A percentile compares a stretch with the other conserved stretches of the same genome.
These are phyloP conservation scores for Crithidia brevicula DNA, from an alignment of 208 protist genomes.

Conservation along the genomic window DNA sequence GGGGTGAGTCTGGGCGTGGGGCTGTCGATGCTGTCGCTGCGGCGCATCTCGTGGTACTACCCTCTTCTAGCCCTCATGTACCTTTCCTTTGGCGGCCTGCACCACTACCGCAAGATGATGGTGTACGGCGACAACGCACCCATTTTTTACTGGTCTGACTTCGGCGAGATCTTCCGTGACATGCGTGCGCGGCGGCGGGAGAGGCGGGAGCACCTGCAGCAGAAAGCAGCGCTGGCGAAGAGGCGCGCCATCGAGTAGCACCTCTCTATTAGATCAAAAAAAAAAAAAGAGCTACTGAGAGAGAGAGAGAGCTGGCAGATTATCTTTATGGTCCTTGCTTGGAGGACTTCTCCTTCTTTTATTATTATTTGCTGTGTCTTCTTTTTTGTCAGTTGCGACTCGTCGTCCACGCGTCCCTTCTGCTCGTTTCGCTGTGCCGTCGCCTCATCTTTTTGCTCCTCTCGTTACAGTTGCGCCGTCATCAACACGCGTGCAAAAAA, in stretches of 20 bases:
- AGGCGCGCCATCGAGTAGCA: conserved; percentile 19
- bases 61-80: conserved; percentile 80
- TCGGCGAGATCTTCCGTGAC: conserved; percentile 50
- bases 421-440: too few species aligned
- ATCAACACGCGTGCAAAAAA: neutral
- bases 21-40: conserved; percentile 70
- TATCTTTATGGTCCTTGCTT: too few species aligned
- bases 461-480: conserved; percentile 1
- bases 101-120: conserved; percentile 90
- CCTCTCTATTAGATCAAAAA: too few species aligned
- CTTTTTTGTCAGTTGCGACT: too few species aligned
- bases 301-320: too few species aligned
- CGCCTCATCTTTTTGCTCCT: too few species aligned
- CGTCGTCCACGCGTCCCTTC: too few species aligned
- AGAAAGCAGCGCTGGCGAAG: conserved; percentile 10
- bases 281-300: too few species aligned
- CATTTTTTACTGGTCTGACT: conserved; percentile 81
- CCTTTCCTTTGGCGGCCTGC: conserved; percentile 80
- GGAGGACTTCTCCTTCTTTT: too few species aligned
- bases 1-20: conserved; percentile 64
- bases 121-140: conserved; percentile 87
- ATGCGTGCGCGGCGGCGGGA: conserved; percentile 11
- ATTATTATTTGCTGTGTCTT: neutral
- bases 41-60: conserved; percentile 86
- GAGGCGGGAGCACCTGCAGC: conserved; percentile 15